Evolutionary conservation across 495 filamentous ascomycete species (phyloP), one percentile per base, ranked within the genome.

Genomic region (Aspergillus egyptiacus): DNA sequence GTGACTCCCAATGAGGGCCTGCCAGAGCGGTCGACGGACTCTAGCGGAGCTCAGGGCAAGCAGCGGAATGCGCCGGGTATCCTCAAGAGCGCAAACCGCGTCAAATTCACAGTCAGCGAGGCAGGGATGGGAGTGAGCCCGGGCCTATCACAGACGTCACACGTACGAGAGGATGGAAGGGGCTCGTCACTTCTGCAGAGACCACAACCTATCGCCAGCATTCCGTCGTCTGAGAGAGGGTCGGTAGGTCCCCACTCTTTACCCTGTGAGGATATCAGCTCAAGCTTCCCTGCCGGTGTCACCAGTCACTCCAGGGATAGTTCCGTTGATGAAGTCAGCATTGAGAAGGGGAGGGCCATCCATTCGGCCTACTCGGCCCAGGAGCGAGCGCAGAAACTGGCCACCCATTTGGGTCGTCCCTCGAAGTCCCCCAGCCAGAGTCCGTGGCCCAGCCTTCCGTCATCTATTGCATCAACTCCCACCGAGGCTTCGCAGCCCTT

Each of bases 31-130:
- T 50, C 32, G 37, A 35, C 24, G 28, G 57, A 60, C 43, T 51
- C 56, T 30, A 55, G 38, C 38, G 58, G 53, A 28, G 60, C 57
- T 55, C 65, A 62, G 58, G 60, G 48, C 57, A 68, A 39, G 57
- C 41, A 61, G 48, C 52, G 66, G 69, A 72, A 72, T 74, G 69
- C 64, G n/a, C 28, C 28, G 53, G 63, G 66, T 54, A 68, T 68
- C 64, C 64, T 63, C 30, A 65, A 58, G 45, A 60, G 38, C 56
- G 57, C 69, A 48, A 73, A 69, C 66, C 62, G 62, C 39, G 58
- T 67, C 49, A 63, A 71, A 42, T 65, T 66, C 51, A 66, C 57
- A 6, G 53, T 59, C 36, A 56, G 55, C 41, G 57, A 64, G 46
- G 46, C 51, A n/a, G 57, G 60, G 22, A 40, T 45, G 41, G 47